phyloP scores from a whole-genome alignment of 2,329 filamentous ascomycete genomes.

The Blastomyces percursus region DNA sequence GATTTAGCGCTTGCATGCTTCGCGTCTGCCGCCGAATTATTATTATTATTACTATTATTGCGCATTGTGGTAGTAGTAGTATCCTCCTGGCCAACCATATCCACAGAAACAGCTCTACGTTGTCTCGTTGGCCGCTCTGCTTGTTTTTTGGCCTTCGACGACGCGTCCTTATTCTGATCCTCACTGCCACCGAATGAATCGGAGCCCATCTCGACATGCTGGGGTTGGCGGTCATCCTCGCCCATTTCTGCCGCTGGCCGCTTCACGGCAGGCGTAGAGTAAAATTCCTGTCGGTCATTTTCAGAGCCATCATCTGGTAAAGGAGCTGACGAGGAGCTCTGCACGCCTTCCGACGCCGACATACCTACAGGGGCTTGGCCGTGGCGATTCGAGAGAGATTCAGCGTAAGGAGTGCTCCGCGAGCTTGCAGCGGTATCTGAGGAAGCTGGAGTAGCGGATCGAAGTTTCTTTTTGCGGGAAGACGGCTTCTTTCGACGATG shows the following conservation, averaged over 20 bases:
- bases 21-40: background rate
- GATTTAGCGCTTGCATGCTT: background rate
- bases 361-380: conserved; percentile 23
- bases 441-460: background rate
- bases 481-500: conserved; percentile 8
- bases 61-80: conserved; percentile 2
- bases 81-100: conserved; percentile 31
- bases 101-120: conserved; percentile 31
- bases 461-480: conserved; percentile 21
- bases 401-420: conserved; percentile 43
- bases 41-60: background rate
- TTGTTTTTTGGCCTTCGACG: conserved; percentile 11
- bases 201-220: background rate
- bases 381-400: conserved; percentile 11
- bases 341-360: conserved; percentile 14
- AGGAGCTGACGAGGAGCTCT: background rate
- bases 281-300: background rate
- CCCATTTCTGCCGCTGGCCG: conserved; percentile 46
- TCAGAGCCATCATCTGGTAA: background rate
- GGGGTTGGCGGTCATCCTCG: conserved; percentile 20
- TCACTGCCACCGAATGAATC: conserved; percentile 14
- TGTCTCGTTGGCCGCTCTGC: conserved; percentile 13
- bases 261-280: conserved; percentile 43
- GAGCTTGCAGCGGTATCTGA: conserved; percentile 30
- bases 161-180: conserved; percentile 15